phyloP scores from a whole-genome alignment of 345 rosid genomes.

The Eucalyptus polyanthemos region DNA sequence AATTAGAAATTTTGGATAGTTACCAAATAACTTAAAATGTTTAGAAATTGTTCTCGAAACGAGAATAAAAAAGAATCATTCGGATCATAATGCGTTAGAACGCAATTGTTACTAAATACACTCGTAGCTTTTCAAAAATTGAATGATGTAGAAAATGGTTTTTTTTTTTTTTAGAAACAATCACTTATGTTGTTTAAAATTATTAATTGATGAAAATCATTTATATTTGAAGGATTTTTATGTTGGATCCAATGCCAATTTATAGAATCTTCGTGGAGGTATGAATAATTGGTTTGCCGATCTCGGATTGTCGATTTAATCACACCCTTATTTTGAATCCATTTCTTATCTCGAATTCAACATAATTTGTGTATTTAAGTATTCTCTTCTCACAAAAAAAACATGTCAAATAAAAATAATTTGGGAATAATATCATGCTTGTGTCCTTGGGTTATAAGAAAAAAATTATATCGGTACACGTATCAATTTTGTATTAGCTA shows the following conservation, averaged over 20 bases:
- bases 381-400: background rate
- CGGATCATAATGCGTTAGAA: too few species aligned
- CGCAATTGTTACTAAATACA: too few species aligned
- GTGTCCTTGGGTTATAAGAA: too few species aligned
- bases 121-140: background rate
- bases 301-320: background rate
- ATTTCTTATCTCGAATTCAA: rapidly evolving
- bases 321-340: background rate
- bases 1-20: too few species aligned
- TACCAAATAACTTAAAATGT: too few species aligned
- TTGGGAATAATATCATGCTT: too few species aligned
- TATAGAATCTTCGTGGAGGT: background rate
- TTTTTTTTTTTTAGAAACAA: background rate
- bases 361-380: background rate
- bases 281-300: background rate
- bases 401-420: background rate
- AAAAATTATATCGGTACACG: too few species aligned
- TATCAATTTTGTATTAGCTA: background rate
- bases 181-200: background rate
- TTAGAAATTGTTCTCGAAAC: too few species aligned
- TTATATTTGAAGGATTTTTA: background rate
- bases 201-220: background rate
- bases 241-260: background rate
- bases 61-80: too few species aligned
- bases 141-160: background rate